Percentiles rank a stretch among this genome's conserved stretches.
Conservation (phyloP, 2,329 filamentous ascomycete species). For the Sclerotinia spermophila region DNA sequence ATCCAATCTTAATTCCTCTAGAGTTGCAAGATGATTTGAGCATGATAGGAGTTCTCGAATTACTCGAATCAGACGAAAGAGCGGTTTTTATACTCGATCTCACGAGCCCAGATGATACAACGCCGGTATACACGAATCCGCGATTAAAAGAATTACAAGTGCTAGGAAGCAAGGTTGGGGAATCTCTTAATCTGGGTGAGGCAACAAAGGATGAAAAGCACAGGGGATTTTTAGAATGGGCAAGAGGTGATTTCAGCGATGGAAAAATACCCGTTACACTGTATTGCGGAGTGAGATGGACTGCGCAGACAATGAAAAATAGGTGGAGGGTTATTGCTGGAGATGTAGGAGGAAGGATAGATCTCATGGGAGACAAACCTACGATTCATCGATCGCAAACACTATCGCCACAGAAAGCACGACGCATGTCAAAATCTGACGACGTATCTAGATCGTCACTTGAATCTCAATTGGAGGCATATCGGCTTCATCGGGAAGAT, state of each 20-base stretch:
- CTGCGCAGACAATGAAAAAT: slow-evolving; percentile 24
- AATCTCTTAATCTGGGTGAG: not conserved
- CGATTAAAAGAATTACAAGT: slow-evolving; percentile 17
- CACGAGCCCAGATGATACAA: slow-evolving; percentile 13
- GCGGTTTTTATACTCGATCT: slow-evolving; percentile 29
- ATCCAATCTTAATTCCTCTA: slow-evolving; percentile 4
- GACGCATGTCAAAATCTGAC: slow-evolving; percentile 2
- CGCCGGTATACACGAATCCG: slow-evolving; percentile 26
- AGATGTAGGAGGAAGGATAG: slow-evolving; percentile 11
- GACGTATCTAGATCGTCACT: not conserved
- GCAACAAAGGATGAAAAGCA: slow-evolving; percentile 1
- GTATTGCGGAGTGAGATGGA: slow-evolving; percentile 28
- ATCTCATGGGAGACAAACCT: not conserved
- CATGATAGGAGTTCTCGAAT: slow-evolving; percentile 25
- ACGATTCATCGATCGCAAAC: slow-evolving; percentile 19
- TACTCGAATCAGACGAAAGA: slow-evolving; percentile 28
- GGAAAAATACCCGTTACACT: not conserved
- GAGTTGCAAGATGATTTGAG: slow-evolving; percentile 14
- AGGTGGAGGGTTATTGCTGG: slow-evolving; percentile 30
- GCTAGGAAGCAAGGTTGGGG: not conserved
- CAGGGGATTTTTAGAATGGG: slow-evolving; percentile 7
- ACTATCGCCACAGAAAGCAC: slow-evolving; percentile 8
- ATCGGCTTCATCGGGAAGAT: slow-evolving; percentile 13
- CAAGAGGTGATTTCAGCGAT: not conserved
- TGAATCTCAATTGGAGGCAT: slow-evolving; percentile 9